A percentile compares a stretch with the other conserved stretches of the same genome.
Conservation (phyloP, 257 asterid genomes). For the Solanum verrucosum region DNA sequence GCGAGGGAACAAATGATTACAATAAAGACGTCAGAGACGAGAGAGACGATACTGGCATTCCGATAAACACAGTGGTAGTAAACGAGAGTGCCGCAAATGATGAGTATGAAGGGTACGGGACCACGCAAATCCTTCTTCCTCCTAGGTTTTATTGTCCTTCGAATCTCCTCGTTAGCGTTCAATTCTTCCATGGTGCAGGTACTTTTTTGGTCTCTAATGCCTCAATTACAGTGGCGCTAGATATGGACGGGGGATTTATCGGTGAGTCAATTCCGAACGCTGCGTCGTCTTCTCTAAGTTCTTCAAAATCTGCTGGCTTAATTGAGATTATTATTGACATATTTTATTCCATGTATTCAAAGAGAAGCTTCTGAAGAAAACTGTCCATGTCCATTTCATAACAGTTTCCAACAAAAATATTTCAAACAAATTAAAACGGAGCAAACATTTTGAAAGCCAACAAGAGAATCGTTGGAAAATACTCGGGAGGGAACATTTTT, state of each 20-base stretch:
- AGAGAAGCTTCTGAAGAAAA: not conserved
- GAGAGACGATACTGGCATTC: slow-evolving; percentile 63
- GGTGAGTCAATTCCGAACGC: not conserved
- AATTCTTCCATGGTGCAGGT: not conserved
- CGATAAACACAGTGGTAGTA: slow-evolving; percentile 92
- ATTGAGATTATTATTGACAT: not conserved
- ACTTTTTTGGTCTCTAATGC: not conserved
- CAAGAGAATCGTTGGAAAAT: not conserved
- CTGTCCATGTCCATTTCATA: not conserved
- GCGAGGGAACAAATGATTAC: slow-evolving; percentile 88
- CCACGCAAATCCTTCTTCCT: slow-evolving; percentile 9
- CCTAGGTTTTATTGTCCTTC: slow-evolving; percentile 14
- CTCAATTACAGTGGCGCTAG: not conserved
- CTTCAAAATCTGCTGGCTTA: not conserved
- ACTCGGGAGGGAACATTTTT: not conserved
- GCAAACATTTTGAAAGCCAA: not conserved
- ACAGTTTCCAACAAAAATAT: not conserved
- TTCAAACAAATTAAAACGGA: not conserved
- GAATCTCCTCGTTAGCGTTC: not conserved
- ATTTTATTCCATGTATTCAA: not conserved
- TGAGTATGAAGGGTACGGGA: slow-evolving; percentile 31
- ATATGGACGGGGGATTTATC: not conserved
- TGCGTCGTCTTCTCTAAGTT: not conserved
- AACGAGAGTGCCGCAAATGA: slow-evolving; percentile 69
- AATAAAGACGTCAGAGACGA: slow-evolving; percentile 81